phyloP scores from a whole-genome alignment of 2,329 filamentous ascomycete species.

The Fusarium cicatricum region DNA sequence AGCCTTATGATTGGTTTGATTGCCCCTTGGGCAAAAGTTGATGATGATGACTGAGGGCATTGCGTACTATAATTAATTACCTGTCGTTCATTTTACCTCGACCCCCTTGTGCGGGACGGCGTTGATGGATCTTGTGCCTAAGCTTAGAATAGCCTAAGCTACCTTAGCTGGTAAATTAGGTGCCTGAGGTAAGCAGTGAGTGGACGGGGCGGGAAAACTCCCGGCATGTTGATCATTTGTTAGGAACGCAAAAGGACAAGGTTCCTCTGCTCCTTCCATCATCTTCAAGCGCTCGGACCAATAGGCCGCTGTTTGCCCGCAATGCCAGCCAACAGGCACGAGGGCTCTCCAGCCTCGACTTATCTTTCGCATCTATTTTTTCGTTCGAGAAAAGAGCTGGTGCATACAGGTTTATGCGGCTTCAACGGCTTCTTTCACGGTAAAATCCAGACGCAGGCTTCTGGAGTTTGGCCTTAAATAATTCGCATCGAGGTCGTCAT shows the following conservation, averaged over 20 bases:
- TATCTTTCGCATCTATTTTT: constrained; percentile 14
- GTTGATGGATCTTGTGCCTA: too few relatives aligned
- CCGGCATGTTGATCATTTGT: background rate
- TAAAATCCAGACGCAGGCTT: constrained; percentile 2
- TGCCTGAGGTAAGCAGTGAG: background rate
- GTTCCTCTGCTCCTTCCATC: constrained; percentile 2
- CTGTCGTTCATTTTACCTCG: too few relatives aligned
- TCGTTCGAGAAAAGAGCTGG: constrained; percentile 1
- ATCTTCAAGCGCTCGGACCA: constrained; percentile 27
- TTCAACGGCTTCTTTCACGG: constrained; percentile 5
- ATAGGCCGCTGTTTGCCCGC: constrained; percentile 28
- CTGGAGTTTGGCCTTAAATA: background rate
- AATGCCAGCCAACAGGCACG: constrained; percentile 22
- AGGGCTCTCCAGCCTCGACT: constrained; percentile 30
- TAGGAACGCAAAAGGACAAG: background rate
- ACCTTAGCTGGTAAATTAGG: background rate
- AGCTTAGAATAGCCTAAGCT: too few relatives aligned
- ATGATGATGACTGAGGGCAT: too few relatives aligned
- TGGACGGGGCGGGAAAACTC: background rate
- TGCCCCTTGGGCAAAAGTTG: too few relatives aligned
- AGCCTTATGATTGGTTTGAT: too few relatives aligned
- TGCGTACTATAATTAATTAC: too few relatives aligned
- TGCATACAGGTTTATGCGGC: constrained; percentile 3
- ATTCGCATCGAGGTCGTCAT: background rate
- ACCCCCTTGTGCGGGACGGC: too few relatives aligned